phyloP scores from a whole-genome alignment of 2,329 filamentous ascomycete genomes.

The Diaporthe sp. region DNA sequence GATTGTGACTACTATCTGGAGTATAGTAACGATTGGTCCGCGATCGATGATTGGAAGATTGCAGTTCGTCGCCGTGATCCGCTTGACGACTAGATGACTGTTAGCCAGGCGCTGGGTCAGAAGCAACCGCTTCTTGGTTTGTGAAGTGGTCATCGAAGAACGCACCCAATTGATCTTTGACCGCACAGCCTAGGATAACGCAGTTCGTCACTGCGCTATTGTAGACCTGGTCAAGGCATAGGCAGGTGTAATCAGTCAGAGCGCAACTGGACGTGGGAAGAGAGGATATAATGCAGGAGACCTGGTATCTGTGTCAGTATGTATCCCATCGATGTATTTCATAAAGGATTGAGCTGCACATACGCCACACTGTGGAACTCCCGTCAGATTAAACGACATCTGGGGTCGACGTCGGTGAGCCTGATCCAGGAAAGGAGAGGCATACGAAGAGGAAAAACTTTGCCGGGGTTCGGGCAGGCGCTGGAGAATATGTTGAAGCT shows the following conservation, averaged over 20 bases:
- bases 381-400: conserved; percentile 30
- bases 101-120: background rate
- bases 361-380: conserved; percentile 29
- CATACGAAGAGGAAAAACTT: background rate
- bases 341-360: background rate
- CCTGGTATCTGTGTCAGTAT: background rate
- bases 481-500: background rate
- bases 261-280: conserved; percentile 3
- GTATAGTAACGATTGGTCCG: conserved; percentile 7
- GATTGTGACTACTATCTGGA: conserved; percentile 25
- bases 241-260: conserved; percentile 14
- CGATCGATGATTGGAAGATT: conserved; percentile 28
- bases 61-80: conserved; percentile 20
- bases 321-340: background rate
- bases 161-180: conserved; percentile 26
- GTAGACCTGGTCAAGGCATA: conserved; percentile 24
- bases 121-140: background rate
- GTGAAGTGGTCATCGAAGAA: background rate
- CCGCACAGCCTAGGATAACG: conserved; percentile 4
- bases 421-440: background rate
- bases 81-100: background rate
- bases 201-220: conserved; percentile 8
- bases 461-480: conserved; percentile 4
- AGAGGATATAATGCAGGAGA: conserved; percentile 26
- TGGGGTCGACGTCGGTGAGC: background rate